Percentiles rank a stretch among this genome's conserved stretches.
Conservation (phyloP, 495 filamentous ascomycete species). For the Neurospora hispaniola region DNA sequence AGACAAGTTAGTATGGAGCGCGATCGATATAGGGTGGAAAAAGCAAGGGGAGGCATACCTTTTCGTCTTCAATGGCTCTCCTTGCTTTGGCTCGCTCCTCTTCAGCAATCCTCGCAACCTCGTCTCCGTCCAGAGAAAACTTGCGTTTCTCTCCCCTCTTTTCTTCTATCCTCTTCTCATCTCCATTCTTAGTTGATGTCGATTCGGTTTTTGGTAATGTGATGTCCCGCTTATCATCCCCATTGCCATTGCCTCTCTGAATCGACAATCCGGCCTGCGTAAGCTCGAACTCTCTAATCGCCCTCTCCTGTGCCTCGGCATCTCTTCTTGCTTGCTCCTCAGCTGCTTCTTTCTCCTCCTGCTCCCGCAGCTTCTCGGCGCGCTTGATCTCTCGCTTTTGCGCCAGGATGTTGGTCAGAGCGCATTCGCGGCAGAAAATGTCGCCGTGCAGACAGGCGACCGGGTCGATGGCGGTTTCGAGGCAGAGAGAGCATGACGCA, state of each 20-base stretch:
- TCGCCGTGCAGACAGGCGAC: conserved; percentile 69
- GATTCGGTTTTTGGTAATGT: conserved; percentile 1
- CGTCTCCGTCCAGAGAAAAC: conserved; percentile 75
- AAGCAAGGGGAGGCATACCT: conserved; percentile 34
- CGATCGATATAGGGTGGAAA: background rate
- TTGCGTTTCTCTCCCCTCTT: conserved; percentile 56
- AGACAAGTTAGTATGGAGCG: conserved; percentile 5
- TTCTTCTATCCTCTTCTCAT: conserved; percentile 18
- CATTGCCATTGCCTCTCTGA: conserved; percentile 31
- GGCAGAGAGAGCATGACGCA: conserved; percentile 79
- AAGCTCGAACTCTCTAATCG: conserved; percentile 52
- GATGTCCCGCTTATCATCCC: conserved; percentile 20
- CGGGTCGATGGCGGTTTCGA: conserved; percentile 72
- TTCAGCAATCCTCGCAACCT: conserved; percentile 57
- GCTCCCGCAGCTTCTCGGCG: conserved; percentile 55
- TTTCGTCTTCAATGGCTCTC: conserved; percentile 61
- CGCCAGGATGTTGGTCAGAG: conserved; percentile 76
- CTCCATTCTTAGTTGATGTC: background rate
- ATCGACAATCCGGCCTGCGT: conserved; percentile 61
- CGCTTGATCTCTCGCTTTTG: conserved; percentile 92
- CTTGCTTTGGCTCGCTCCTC: conserved; percentile 62
- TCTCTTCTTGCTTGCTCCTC: conserved; percentile 44
- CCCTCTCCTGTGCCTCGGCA: conserved; percentile 47
- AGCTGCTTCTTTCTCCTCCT: conserved; percentile 40
- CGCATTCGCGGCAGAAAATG: conserved; percentile 95